phyloP scores from a whole-genome alignment of 805 yeast species.

The Candida endomychidarum region DNA sequence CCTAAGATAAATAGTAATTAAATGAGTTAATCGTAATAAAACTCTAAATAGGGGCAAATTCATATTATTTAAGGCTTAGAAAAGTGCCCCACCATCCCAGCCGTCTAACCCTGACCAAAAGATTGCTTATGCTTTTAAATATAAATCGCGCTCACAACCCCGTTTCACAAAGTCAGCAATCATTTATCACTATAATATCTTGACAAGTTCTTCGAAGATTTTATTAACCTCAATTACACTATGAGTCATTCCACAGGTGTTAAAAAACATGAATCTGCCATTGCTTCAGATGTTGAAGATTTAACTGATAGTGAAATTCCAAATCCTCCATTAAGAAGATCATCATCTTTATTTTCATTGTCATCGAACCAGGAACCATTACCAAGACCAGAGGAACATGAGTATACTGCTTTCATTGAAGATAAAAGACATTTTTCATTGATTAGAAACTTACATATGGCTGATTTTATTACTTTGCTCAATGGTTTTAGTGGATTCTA shows the following conservation, averaged over 20 bases:
- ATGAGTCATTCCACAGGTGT: conserved; percentile 21
- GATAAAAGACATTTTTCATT: conserved; percentile 86
- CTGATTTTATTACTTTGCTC: conserved; percentile 91
- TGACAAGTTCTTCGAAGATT: background rate
- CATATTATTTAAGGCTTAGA: too few relatives aligned
- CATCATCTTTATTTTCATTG: conserved; percentile 54
- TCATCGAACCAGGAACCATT: conserved; percentile 51
- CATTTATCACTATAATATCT: background rate
- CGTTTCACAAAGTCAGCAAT: conserved; percentile 3
- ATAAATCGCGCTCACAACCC: conserved; percentile 4
- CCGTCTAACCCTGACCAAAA: too few relatives aligned
- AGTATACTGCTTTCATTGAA: conserved; percentile 74
- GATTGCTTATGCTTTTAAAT: too few relatives aligned
- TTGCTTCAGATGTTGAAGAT: conserved; percentile 38
- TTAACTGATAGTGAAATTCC: conserved; percentile 22
- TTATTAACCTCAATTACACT: conserved; percentile 5
- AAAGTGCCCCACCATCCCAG: too few relatives aligned
- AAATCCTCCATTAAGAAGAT: conserved; percentile 42
- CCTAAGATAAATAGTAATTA: too few relatives aligned
- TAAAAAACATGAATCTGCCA: conserved; percentile 32
- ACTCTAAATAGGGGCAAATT: too few relatives aligned
- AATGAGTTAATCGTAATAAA: too few relatives aligned
- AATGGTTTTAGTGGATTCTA: conserved; percentile 95
- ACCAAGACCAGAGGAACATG: conserved; percentile 75
- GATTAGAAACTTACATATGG: conserved; percentile 86